Evolutionary conservation across 768 basidiomycete genomes (phyloP), one percentile per base, ranked within the genome.

Genomic region (Tylopilus intermedius): DNA sequence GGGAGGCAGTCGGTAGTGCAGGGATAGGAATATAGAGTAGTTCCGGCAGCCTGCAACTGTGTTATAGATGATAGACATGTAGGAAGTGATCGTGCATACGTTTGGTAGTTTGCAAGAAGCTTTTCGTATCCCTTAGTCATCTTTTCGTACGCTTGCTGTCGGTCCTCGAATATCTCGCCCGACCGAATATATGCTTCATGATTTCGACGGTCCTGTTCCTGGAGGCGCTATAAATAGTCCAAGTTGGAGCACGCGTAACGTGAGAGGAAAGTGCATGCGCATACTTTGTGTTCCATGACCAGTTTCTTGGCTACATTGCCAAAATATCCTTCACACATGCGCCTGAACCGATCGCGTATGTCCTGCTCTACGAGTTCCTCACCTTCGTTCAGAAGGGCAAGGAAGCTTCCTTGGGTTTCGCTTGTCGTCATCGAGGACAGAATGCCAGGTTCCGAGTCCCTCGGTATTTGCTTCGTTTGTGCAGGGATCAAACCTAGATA

Each of bases 181-280:
- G 94, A 97, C 30, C 94, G 91, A 59, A 99, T 98, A 66, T 99
- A 99, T 52, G 96, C 96, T 74, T 99, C 96, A 66, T 98, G 95
- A 62, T 99, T 99, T 47, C 88, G 80, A 57, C 86, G 86, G 68
- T 98, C 96, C 72, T 96, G 94, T 58, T 96, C 93, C 84, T 97
- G 93, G 43, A 99, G 76, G 45, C 88, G 85, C 95, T 98, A 63
- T 27, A 47, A 22, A 58, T 10, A 26, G 21, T 11, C 4, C 24
- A 14, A 54, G 39, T 54, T 52, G 18, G 18, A 27, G 38, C 18
- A 52, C 15, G 33, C 22, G n/a, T 24, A 2, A 32, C 15, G 24
- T 22, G 35, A 18, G 14, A 45, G 18, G 37, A 44, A 3, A 47
- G 27, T 43, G 30, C n/a, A 13, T 18, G 29, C 0, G 69, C 76